Evolutionary conservation across 345 rosid genomes (phyloP).

Genomic region (Camelina neglecta): DNA sequence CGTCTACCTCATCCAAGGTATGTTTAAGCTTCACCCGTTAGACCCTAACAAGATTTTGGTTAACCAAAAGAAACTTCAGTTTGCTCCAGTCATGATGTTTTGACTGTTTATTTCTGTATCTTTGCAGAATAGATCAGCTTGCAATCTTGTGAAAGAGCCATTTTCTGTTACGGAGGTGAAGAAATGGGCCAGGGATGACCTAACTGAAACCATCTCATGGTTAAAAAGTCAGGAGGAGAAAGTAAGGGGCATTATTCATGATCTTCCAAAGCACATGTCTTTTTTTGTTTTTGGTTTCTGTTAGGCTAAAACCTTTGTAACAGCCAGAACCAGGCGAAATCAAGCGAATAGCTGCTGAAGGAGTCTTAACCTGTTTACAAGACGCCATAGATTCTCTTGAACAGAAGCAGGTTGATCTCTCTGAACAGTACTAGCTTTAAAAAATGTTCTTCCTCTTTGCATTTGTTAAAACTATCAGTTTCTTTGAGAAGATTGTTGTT

Average conservation of each 20-base stretch:
- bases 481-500: constrained; percentile 20
- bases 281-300: constrained; percentile 1
- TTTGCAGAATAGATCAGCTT: constrained; percentile 51
- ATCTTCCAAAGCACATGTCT: constrained; percentile 4
- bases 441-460: constrained; percentile 11
- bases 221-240: constrained; percentile 84
- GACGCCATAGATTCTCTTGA: constrained; percentile 84
- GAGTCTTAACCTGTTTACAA: constrained; percentile 88
- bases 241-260: constrained; percentile 46
- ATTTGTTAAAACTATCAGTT: constrained; percentile 19
- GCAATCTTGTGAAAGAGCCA: constrained; percentile 41
- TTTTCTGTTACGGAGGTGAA: constrained; percentile 61
- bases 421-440: neutral
- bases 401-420: constrained; percentile 68
- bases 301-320: constrained; percentile 36
- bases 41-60: constrained; percentile 14
- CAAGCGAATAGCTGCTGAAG: constrained; percentile 80
- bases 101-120: constrained; percentile 33
- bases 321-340: constrained; percentile 86
- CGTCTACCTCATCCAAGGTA: constrained; percentile 59
- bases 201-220: constrained; percentile 75
- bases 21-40: constrained; percentile 18
- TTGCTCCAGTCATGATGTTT: constrained; percentile 17
- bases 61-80: constrained; percentile 15
- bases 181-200: constrained; percentile 78